Conservation (phyloP, 257 asterid genomes). For the Mitragyna speciosa region DNA sequence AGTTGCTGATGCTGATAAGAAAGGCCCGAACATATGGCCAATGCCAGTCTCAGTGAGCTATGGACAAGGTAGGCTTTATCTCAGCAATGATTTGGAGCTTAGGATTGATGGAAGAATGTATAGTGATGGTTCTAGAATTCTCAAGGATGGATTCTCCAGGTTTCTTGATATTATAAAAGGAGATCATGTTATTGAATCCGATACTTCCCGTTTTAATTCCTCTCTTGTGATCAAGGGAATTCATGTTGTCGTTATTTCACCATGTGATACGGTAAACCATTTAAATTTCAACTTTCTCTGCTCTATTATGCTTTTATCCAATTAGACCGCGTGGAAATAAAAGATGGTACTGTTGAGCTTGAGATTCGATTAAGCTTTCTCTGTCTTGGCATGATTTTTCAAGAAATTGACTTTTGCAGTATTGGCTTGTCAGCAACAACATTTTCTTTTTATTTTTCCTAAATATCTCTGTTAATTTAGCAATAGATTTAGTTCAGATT, state of each 20-base stretch:
- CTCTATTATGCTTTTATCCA: neutral
- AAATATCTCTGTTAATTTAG: neutral
- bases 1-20: slow-evolving; percentile 39
- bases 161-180: slow-evolving; percentile 41
- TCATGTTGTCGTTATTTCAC: slow-evolving; percentile 55
- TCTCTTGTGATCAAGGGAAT: slow-evolving; percentile 65
- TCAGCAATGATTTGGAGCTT: slow-evolving; percentile 60
- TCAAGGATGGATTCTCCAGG: slow-evolving; percentile 69
- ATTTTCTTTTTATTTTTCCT: neutral
- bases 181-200: slow-evolving; percentile 51
- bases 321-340: neutral
- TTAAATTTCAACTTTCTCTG: neutral
- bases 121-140: slow-evolving; percentile 65
- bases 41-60: slow-evolving; percentile 75
- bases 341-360: too few species aligned
- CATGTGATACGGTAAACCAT: slow-evolving; percentile 61
- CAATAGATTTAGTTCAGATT: neutral
- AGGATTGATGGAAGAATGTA: slow-evolving; percentile 68
- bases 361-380: too few species aligned
- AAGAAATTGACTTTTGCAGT: too few species aligned
- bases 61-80: slow-evolving; percentile 51
- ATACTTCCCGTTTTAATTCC: slow-evolving; percentile 42
- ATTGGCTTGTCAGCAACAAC: neutral
- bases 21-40: slow-evolving; percentile 77
- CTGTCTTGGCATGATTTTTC: neutral